Evolutionary conservation across 805 yeast genomes (phyloP).

Genomic region (Alloascoidea africana): DNA sequence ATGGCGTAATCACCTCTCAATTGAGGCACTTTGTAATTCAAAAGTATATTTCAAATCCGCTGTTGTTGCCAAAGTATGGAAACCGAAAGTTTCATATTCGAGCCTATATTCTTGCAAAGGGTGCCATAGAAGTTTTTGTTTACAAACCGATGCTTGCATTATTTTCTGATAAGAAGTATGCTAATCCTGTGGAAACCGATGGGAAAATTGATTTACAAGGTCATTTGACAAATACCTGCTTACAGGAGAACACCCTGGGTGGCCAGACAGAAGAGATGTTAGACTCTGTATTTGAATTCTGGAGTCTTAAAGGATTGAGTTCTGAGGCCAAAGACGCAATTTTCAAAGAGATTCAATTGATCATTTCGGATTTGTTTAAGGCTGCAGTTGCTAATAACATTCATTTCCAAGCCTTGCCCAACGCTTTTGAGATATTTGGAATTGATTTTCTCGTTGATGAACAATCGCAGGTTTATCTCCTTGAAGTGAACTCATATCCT

Average conservation of each 20-base stretch:
- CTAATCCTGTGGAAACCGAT: constrained; percentile 16
- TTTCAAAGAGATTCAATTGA: constrained; percentile 37
- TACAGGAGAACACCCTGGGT: constrained; percentile 39
- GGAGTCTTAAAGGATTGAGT: constrained; percentile 30
- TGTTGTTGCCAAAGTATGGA: constrained; percentile 43
- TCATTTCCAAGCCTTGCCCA: constrained; percentile 40
- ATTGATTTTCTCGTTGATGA: constrained; percentile 71
- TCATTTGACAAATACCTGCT: constrained; percentile 88
- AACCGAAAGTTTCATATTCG: constrained; percentile 80
- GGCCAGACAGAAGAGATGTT: constrained; percentile 16
- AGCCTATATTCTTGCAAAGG: constrained; percentile 63
- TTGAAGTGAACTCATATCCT: constrained; percentile 90
- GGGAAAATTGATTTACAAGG: constrained; percentile 35
- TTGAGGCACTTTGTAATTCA: constrained; percentile 86
- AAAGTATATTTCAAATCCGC: constrained; percentile 56
- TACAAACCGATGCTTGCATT: constrained; percentile 68
- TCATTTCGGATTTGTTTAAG: constrained; percentile 54
- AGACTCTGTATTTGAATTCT: constrained; percentile 47
- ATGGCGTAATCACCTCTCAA: constrained; percentile 73
- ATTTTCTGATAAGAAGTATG: constrained; percentile 50
- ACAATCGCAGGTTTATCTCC: constrained; percentile 32
- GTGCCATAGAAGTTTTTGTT: constrained; percentile 65
- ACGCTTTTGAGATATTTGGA: constrained; percentile 82
- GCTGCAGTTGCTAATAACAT: constrained; percentile 42
- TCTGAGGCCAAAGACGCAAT: constrained; percentile 24